Base-by-base conservation (phyloP, 1,139 yeast species). In the Pichia sp. region DNA sequence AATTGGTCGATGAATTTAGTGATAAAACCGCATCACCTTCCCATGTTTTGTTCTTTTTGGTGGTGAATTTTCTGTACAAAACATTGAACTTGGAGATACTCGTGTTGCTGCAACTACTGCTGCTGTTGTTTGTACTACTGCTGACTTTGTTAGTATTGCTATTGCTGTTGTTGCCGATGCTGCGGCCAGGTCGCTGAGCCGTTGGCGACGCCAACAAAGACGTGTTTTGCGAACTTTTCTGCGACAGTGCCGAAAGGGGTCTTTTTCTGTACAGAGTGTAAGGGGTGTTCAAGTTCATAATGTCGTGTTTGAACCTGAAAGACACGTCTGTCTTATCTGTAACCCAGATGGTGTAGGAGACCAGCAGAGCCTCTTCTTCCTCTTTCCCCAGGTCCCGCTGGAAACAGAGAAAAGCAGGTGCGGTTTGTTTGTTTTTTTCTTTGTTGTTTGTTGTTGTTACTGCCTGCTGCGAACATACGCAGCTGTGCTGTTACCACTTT, bases 41-140 rank as follows among this genome's bases (percentile, higher is more conserved):
- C 99, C 99, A 93, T 0, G 92, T 85, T 67, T 92, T 92, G 68
- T 91, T 84, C 74, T 92, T 91, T 70, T 87, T 89, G 43, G 73
- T 76, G 0, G 93, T 75, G 45, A 75, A 76, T 67, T 88, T 90
- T 46, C 99, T 74, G 80, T 87, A 88, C 61, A 88, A 79, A 2
- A 83, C 82, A 29, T 68, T 61, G 59, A 68, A 78, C 16, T 40
- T 48, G 5, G 29, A 31, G 2, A 31, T 36, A 5, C 24, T 20
- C 24, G n/a, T 36, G 14, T 14, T 14, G 16, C 40, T 36, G 40
- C 40, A 6, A 14, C 40, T 36, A 4, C 16, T 36, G 16, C 16
- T 36, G 16, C 24, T 20, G 24, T 3, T 20, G 24, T 20, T 20
- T 20, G 24, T 20, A 20, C 40, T 36, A 36, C 38, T 34, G 38